These are phyloP conservation scores for Pleurotus platypus DNA, from an alignment of 768 basidiomycete species.

Conservation along the genomic window DNA sequence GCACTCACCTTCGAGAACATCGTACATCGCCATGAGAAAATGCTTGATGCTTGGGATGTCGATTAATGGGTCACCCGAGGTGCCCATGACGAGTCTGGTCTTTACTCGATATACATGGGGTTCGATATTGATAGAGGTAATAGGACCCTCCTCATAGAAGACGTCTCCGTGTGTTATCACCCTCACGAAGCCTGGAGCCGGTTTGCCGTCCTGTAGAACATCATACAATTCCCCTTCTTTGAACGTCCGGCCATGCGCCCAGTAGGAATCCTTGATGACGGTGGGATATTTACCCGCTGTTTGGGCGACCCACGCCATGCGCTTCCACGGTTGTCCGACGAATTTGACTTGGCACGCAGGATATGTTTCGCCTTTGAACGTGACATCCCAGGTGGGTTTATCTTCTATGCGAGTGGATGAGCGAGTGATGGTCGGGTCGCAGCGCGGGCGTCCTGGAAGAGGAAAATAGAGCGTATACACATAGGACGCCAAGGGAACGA, in stretches of 20 bases:
- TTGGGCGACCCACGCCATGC: neutral
- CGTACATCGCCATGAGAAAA: neutral
- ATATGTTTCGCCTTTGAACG: conserved; percentile 2
- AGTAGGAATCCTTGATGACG: neutral
- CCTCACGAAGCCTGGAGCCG: neutral
- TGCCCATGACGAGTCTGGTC: neutral
- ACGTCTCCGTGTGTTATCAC: neutral
- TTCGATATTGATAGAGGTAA: neutral
- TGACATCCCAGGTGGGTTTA: conserved; percentile 5
- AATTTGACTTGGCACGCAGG: neutral
- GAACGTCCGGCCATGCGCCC: neutral
- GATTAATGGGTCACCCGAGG: neutral
- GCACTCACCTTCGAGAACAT: neutral
- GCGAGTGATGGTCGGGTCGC: conserved; percentile 5
- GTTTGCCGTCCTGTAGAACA: neutral
- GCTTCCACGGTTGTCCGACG: conserved; percentile 7
- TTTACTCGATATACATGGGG: neutral
- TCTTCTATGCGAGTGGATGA: neutral
- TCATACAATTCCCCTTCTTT: neutral
- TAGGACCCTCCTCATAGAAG: neutral
- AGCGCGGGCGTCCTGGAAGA: neutral
- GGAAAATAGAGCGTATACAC: conserved; percentile 8
- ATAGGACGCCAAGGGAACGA: conserved; percentile 4
- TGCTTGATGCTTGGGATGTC: neutral
- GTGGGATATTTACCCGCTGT: neutral